phyloP scores from a whole-genome alignment of 768 basidiomycete species.

The Lactarius psammicola region DNA sequence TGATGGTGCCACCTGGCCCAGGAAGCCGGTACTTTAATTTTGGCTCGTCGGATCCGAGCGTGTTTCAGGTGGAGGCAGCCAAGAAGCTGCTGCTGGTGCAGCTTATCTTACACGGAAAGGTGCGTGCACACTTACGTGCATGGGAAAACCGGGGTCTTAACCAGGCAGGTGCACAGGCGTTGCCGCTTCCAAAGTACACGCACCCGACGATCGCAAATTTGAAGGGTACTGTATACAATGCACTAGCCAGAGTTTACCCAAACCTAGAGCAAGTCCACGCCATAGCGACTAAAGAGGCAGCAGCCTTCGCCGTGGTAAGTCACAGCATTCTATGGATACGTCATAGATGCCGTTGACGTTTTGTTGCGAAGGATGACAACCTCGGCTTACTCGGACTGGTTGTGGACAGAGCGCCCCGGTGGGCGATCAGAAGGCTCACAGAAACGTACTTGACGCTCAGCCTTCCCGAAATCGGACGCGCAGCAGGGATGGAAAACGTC shows the following conservation, averaged over 20 bases:
- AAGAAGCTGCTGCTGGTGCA: constrained; percentile 83
- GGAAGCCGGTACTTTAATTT: constrained; percentile 10
- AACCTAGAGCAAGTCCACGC: constrained; percentile 47
- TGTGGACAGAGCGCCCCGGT: constrained; percentile 67
- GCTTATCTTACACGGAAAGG: constrained; percentile 74
- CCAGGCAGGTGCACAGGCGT: constrained; percentile 35
- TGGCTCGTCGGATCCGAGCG: constrained; percentile 45
- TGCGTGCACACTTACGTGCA: constrained; percentile 33
- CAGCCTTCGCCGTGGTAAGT: constrained; percentile 52
- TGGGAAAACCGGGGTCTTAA: not conserved
- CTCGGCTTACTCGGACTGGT: constrained; percentile 67
- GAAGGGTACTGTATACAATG: constrained; percentile 67
- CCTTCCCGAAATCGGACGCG: constrained; percentile 65
- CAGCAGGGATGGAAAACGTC: constrained; percentile 49
- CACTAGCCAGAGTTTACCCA: constrained; percentile 67
- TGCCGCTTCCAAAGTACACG: constrained; percentile 70
- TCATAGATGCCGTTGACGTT: not conserved
- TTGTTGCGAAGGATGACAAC: constrained; percentile 58
- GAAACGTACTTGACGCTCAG: constrained; percentile 80
- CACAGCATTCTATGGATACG: constrained; percentile 1
- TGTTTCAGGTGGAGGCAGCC: constrained; percentile 80
- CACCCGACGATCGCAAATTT: constrained; percentile 54
- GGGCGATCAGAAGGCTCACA: constrained; percentile 77
- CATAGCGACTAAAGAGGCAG: constrained; percentile 54
- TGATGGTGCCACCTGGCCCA: constrained; percentile 16